Evolutionary conservation across 169 alveolate species (phyloP).

Genomic region (Eimeria acervulina): DNA sequence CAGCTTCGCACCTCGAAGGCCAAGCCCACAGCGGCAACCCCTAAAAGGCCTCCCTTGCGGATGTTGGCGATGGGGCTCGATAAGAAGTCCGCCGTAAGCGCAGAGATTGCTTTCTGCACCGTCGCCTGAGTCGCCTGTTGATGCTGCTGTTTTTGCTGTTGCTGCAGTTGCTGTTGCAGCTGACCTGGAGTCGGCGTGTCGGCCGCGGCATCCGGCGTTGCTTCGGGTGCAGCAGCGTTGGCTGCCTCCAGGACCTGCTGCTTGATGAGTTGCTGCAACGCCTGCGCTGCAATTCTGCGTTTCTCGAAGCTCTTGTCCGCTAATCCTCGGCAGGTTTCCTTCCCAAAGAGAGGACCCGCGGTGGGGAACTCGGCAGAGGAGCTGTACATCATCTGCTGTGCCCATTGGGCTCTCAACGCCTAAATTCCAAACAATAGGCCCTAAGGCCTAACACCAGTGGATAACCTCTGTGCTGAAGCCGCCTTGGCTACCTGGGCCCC

Average conservation of each 20-base stretch:
- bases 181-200: constrained; percentile 2
- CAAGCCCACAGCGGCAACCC: constrained; percentile 78
- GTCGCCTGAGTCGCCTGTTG: constrained; percentile 17
- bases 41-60: constrained; percentile 80
- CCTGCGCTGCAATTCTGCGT: constrained; percentile 83
- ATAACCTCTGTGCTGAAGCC: not conserved
- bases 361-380: constrained; percentile 64
- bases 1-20: constrained; percentile 65
- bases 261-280: constrained; percentile 69
- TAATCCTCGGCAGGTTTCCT: constrained; percentile 54
- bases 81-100: constrained; percentile 52
- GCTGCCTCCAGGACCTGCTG: constrained; percentile 36
- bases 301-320: constrained; percentile 83
- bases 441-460: not conserved
- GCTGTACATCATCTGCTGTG: constrained; percentile 37
- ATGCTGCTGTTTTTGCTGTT: not conserved
- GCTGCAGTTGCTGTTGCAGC: constrained; percentile 6
- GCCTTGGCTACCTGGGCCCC: not conserved
- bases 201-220: not conserved
- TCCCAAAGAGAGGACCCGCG: constrained; percentile 70
- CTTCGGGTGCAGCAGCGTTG: not conserved
- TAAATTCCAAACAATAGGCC: not conserved
- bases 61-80: constrained; percentile 64
- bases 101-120: constrained; percentile 45
- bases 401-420: not conserved